These are phyloP conservation scores for Fraxinus americana DNA, from an alignment of 257 asterid species.

Conservation along the genomic window DNA sequence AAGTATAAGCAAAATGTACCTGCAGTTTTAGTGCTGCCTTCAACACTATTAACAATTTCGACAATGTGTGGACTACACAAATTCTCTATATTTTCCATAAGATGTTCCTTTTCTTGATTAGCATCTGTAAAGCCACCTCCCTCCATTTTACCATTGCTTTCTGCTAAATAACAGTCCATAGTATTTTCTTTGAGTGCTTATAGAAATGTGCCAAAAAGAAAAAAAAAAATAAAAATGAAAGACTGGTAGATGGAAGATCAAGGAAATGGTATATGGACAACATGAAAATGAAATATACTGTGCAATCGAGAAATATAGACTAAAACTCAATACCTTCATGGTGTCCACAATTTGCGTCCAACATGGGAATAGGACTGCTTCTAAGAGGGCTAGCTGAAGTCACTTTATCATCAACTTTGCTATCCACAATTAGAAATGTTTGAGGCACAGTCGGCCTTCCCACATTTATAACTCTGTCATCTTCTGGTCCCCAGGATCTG, in stretches of 20 bases:
- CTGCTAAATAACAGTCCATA: conserved; percentile 36
- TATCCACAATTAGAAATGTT: conserved; percentile 14
- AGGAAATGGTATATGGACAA: not conserved
- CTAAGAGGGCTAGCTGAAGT: conserved; percentile 11
- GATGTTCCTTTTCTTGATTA: conserved; percentile 17
- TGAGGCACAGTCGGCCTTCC: conserved; percentile 26
- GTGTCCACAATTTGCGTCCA: conserved; percentile 5
- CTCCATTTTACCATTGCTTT: conserved; percentile 23
- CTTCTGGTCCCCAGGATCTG: conserved; percentile 32
- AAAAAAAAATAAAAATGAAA: not conserved
- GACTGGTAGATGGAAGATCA: not conserved
- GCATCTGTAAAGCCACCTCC: conserved; percentile 17
- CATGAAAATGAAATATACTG: not conserved
- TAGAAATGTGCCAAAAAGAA: not conserved
- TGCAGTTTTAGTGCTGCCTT: conserved; percentile 31
- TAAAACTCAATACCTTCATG: conserved; percentile 25
- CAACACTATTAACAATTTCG: conserved; percentile 23
- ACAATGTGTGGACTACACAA: conserved; percentile 20
- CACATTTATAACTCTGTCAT: conserved; percentile 26
- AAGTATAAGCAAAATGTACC: conserved; percentile 35
- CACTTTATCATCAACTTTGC: conserved; percentile 19
- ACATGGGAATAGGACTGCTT: conserved; percentile 15
- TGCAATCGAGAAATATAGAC: not conserved
- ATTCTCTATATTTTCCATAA: conserved; percentile 21
- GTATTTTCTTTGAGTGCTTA: not conserved